Percentiles rank a stretch among this genome's conserved stretches.
phyloP scores from a whole-genome alignment of 192 early-diverging fungal genomes.

The Ambispora gerdemannii region DNA sequence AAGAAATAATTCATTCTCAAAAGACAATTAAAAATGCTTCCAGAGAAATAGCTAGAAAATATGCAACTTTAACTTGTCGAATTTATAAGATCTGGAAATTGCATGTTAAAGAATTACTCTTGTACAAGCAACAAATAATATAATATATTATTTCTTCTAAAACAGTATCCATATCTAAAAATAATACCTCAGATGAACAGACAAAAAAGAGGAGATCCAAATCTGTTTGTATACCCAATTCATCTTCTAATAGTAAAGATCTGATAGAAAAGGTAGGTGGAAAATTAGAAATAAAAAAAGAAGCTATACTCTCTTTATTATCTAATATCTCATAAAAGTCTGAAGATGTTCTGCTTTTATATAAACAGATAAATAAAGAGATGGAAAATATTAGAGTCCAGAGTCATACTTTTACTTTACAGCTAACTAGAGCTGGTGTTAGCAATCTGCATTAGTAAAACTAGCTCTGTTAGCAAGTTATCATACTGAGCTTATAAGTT shows the following conservation, averaged over 20 bases:
- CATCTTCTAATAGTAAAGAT: not conserved
- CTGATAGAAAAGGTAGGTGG: not conserved
- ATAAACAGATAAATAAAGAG: too few relatives aligned
- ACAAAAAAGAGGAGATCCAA: constrained; percentile 1
- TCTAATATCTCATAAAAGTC: too few relatives aligned
- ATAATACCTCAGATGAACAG: not conserved
- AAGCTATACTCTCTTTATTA: too few relatives aligned
- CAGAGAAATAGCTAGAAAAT: constrained; percentile 20
- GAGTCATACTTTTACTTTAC: too few relatives aligned
- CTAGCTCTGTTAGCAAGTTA: not conserved
- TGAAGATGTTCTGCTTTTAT: too few relatives aligned
- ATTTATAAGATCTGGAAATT: constrained; percentile 20
- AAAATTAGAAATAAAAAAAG: too few relatives aligned
- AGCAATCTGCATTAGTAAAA: not conserved
- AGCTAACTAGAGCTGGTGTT: not conserved
- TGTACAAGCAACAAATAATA: not conserved
- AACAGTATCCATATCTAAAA: not conserved
- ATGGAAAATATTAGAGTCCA: too few relatives aligned
- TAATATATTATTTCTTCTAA: too few relatives aligned
- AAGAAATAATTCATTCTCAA: constrained; percentile 19
- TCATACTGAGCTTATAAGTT: not conserved
- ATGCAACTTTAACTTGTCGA: constrained; percentile 25
- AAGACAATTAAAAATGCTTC: constrained; percentile 21
- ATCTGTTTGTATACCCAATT: constrained; percentile 22
- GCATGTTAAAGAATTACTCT: not conserved